These are phyloP conservation scores for Phytopythium oedochilum DNA, from an alignment of 352 stramenopile species.

Conservation along the genomic window DNA sequence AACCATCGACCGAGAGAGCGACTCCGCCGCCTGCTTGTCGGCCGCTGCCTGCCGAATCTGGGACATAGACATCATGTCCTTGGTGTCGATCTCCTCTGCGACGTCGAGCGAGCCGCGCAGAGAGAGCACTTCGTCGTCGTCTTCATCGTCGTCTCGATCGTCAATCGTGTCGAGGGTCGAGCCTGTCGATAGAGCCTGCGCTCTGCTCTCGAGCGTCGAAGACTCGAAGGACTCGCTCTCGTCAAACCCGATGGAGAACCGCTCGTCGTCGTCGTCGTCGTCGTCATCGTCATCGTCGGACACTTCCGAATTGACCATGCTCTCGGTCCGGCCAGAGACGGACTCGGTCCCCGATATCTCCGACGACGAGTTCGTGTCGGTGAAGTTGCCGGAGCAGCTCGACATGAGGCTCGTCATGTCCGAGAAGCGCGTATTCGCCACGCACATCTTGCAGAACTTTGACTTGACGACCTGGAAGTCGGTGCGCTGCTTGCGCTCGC, in stretches of 20 bases:
- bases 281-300: background rate
- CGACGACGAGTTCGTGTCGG: background rate
- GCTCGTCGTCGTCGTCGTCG: background rate
- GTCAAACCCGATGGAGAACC: constrained; percentile 5
- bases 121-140: background rate
- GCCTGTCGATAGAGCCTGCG: background rate
- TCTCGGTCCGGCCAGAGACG: background rate
- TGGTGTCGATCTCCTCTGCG: constrained; percentile 6
- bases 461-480: constrained; percentile 42
- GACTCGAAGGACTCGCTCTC: background rate
- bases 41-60: background rate
- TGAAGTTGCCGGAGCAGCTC: background rate
- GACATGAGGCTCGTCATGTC: background rate
- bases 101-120: background rate
- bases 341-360: background rate
- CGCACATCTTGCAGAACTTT: constrained; percentile 54
- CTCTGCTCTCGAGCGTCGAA: background rate
- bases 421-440: constrained; percentile 35
- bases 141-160: background rate
- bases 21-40: background rate
- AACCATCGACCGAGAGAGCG: constrained; percentile 1
- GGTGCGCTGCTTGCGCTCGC: constrained; percentile 13
- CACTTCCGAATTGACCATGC: background rate
- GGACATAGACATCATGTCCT: constrained; percentile 5
- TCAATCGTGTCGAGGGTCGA: constrained; percentile 6